phyloP scores from a whole-genome alignment of 208 protist species.

The Strigomonas oncopelti region DNA sequence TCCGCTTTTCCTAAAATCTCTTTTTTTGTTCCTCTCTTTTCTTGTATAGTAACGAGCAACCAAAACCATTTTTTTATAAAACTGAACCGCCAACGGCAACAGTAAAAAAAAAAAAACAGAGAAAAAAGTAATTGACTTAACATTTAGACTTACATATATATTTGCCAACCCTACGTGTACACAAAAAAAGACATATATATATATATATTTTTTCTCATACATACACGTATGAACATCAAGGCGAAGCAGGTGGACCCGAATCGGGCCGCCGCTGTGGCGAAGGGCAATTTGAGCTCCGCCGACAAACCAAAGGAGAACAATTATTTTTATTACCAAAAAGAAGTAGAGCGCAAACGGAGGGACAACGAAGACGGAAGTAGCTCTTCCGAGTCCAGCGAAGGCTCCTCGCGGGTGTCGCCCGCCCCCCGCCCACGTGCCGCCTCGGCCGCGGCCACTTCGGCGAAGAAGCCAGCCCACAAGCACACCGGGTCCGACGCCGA shows the following conservation, averaged over 20 bases:
- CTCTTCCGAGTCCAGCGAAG: conserved; percentile 11
- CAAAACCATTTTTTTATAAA: background rate
- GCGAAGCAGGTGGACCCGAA: conserved; percentile 61
- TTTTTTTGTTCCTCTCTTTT: background rate
- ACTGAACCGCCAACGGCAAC: background rate
- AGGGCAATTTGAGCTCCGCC: conserved; percentile 33
- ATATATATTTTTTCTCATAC: background rate
- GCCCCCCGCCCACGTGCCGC: background rate
- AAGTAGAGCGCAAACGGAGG: background rate
- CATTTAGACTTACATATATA: background rate
- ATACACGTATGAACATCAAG: conserved; percentile 68
- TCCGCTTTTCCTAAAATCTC: background rate
- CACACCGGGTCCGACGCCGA: conserved; percentile 14
- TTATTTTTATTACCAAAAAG: conserved; percentile 39
- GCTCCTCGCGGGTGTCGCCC: background rate
- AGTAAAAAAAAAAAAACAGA: background rate
- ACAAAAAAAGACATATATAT: background rate
- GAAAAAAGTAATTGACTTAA: too few species aligned
- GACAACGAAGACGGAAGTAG: conserved; percentile 2
- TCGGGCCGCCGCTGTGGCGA: conserved; percentile 42
- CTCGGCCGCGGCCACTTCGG: background rate
- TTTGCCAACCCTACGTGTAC: background rate
- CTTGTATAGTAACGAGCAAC: background rate
- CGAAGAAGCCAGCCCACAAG: background rate
- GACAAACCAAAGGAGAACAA: conserved; percentile 16